Conservation (phyloP, 345 rosid species). For the Abelmoschus esculentus region DNA sequence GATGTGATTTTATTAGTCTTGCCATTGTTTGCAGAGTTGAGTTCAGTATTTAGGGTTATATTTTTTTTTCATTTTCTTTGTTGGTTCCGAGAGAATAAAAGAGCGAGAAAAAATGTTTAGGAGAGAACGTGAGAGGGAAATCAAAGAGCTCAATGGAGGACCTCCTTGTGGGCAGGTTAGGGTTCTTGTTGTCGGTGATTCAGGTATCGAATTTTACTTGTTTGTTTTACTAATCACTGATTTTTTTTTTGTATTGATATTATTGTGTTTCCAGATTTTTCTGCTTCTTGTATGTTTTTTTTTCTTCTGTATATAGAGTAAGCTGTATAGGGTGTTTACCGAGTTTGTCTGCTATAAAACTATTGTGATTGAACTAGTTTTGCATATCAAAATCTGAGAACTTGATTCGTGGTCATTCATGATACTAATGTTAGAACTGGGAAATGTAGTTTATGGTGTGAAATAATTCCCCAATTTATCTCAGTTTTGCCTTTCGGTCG, state of each 20-base stretch:
- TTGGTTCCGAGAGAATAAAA: conserved; percentile 8
- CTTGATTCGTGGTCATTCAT: not conserved
- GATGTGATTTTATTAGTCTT: conserved; percentile 23
- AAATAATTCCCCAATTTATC: not conserved
- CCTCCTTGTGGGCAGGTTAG: conserved; percentile 93
- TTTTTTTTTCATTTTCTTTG: not conserved
- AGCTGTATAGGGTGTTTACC: too few relatives aligned
- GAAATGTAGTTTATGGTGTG: not conserved
- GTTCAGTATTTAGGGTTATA: not conserved
- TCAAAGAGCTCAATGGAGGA: conserved; percentile 64
- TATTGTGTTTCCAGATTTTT: too few relatives aligned
- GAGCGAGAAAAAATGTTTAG: conserved; percentile 51
- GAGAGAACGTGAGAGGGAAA: conserved; percentile 89
- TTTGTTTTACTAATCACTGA: not conserved
- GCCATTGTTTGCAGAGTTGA: not conserved
- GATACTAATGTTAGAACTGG: not conserved
- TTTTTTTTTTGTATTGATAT: too few relatives aligned
- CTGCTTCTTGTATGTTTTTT: too few relatives aligned
- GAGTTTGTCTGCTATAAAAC: too few relatives aligned
- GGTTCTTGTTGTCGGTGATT: conserved; percentile 93
- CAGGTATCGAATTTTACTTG: conserved; percentile 42
- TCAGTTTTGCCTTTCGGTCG: not conserved
- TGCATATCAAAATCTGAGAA: too few relatives aligned
- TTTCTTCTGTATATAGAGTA: too few relatives aligned
- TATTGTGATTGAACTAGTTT: too few relatives aligned